Percentiles rank a stretch among this genome's conserved stretches.
Conservation (phyloP, 805 yeast genomes). For the Kodamaea neixiangensis region DNA sequence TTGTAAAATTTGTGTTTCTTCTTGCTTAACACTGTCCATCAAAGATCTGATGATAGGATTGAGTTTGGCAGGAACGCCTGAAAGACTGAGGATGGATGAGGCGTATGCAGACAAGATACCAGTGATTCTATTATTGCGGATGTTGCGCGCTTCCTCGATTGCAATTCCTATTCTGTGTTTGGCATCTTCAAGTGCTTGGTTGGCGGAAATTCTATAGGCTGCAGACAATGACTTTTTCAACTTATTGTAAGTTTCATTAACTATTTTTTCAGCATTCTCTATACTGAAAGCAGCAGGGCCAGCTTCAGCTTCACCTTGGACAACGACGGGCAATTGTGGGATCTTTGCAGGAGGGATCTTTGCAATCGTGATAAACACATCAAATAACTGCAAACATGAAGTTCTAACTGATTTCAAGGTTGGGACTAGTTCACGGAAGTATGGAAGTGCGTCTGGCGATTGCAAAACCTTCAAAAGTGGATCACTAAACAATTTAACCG, state of each 20-base stretch:
- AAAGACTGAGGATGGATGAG: slow-evolving; percentile 63
- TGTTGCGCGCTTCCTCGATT: slow-evolving; percentile 63
- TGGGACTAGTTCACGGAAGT: slow-evolving; percentile 84
- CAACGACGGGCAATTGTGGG: slow-evolving; percentile 85
- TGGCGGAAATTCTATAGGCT: slow-evolving; percentile 66
- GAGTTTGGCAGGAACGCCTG: slow-evolving; percentile 79
- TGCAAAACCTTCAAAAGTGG: slow-evolving; percentile 39
- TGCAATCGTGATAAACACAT: slow-evolving; percentile 75
- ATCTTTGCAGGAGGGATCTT: slow-evolving; percentile 67
- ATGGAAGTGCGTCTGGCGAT: slow-evolving; percentile 48
- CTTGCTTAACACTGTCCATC: slow-evolving; percentile 89
- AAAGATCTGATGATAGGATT: slow-evolving; percentile 86
- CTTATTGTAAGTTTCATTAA: slow-evolving; percentile 65
- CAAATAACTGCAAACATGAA: slow-evolving; percentile 79
- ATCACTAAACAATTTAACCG: slow-evolving; percentile 24
- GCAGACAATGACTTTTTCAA: slow-evolving; percentile 64
- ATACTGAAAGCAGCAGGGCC: slow-evolving; percentile 91
- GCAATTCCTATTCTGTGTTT: slow-evolving; percentile 66
- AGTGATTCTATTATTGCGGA: slow-evolving; percentile 50
- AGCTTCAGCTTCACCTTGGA: slow-evolving; percentile 91
- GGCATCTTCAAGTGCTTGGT: slow-evolving; percentile 77
- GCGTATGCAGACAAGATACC: slow-evolving; percentile 77
- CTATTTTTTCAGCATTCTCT: slow-evolving; percentile 69
- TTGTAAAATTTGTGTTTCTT: slow-evolving; percentile 67
- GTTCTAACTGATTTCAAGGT: slow-evolving; percentile 81